Base-by-base conservation (phyloP, 164 flowering plant species). In the Akebia trifoliata region DNA sequence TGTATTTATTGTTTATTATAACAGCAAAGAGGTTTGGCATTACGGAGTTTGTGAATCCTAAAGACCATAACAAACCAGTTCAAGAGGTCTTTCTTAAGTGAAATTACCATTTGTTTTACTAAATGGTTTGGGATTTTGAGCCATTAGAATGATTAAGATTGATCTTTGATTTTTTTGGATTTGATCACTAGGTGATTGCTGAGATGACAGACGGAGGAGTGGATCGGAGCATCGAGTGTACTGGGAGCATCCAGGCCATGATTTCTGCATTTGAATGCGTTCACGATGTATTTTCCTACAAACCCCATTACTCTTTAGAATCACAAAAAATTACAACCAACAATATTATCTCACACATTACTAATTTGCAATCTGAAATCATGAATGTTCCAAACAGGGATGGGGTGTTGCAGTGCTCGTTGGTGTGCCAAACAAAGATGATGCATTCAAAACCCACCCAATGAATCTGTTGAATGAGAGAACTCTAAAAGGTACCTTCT, bases 391-490 rank as follows among this genome's bases (percentile, higher is more conserved):
- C n/a, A n/a, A n/a, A 48, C 73, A 84, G 90, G 87, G 87, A 2
- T 82, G 84, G 87, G 85, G 87, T 37, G 85, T 80, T 21, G 86
- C 86, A 34, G 83, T 85, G 2, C 78, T 82, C 8, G 84, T 85
- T 12, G 86, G 88, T 8, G 81, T 83, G 17, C 86, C 88, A 8
- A 69, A 72, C 63, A 77, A 77, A 56, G 86, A 81, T 31, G 87
- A 64, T 10, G 72, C 45, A 0, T 82, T 82, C 73, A 76, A 70
- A 54, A 87, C 95, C 8, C 75, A 81, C 48, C 90, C 91, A 0
- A 59, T 78, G 72, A 83, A 84, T 31, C 0, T 87, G 4, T 58
- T 87, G 60, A 79, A 73, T 44, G 95, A 78, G 57, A 87, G 73
- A 71, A 87, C 85, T 24, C 87, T 85, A 32, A 79, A 72, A 61